phyloP scores from a whole-genome alignment of 345 rosid genomes.

The Trapa incisa region DNA sequence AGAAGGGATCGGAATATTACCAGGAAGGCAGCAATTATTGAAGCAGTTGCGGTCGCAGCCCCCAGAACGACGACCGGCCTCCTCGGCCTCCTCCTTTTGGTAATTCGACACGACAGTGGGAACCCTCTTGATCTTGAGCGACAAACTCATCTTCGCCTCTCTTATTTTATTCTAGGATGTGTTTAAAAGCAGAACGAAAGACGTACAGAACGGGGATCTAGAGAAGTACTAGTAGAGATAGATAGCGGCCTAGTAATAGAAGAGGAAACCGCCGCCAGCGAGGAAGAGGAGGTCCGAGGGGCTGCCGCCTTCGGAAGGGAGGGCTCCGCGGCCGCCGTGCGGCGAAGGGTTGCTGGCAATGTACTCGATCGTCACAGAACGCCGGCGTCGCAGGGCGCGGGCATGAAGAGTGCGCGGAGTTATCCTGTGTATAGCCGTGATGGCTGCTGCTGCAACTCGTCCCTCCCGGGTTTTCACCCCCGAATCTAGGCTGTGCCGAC shows the following conservation, averaged over 20 bases:
- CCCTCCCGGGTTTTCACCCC: too few species aligned
- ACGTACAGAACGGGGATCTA: background rate
- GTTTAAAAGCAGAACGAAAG: background rate
- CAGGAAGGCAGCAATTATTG: constrained; percentile 20
- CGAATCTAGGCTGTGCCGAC: too few species aligned
- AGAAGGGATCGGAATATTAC: too few species aligned
- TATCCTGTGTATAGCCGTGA: constrained; percentile 35
- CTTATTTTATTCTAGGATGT: background rate
- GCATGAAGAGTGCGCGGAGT: constrained; percentile 52
- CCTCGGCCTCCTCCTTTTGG: constrained; percentile 67
- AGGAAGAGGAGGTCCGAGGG: constrained; percentile 99
- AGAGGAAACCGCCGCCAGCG: constrained; percentile 73
- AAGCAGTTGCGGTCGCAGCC: constrained; percentile 83
- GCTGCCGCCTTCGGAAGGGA: constrained; percentile 99
- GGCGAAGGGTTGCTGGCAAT: constrained; percentile 66
- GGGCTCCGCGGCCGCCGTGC: constrained; percentile 99
- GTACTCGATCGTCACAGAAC: constrained; percentile 50
- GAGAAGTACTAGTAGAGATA: background rate
- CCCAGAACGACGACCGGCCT: constrained; percentile 30
- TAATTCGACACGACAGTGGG: constrained; percentile 76
- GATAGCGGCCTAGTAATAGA: background rate
- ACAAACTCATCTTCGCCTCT: constrained; percentile 17
- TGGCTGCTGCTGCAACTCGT: too few species aligned
- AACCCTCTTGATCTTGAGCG: constrained; percentile 80
- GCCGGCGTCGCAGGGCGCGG: constrained; percentile 73